Base-by-base conservation (phyloP, 345 rosid genomes). In the Litchi chinensis region DNA sequence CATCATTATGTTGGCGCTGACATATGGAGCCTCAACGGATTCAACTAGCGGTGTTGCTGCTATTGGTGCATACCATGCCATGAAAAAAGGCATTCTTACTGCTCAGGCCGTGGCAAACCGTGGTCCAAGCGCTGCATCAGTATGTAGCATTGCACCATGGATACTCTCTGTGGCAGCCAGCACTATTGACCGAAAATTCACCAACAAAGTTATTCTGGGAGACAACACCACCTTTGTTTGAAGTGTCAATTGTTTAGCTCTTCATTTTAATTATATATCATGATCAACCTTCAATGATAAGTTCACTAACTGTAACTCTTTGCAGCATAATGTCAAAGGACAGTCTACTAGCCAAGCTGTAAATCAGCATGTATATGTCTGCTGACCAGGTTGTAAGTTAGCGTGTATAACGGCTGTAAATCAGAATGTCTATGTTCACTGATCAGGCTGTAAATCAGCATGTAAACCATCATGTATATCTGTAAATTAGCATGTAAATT, bases 31-130 rank as follows among this genome's bases (percentile, higher is more conserved):
- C 4, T 0, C 76, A 10, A 0, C 0, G 0, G 73, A 21, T 0
- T 80, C 84, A 1, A 76, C 52, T 11, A 0, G 1, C 0, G 91
- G 88, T 37, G 3, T 77, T 0, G 64, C 78, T 3, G 82, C 90
- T 3, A 87, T 89, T 2, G 90, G 90, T 7, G 72, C 87, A 24
- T 91, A 84, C 65, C 93, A 89, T 43, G 91, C 95, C 7, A 83
- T 82, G 85, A 41, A 41, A 40, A 88, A 85, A 28, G 95, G 91
- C 8, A 82, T 91, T 22, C 74, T 91, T 8, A 85, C 90, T 8
- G 64, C 76, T 21, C 56, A 86, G 0, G 28, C 89, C 32, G 93
- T 84, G 0, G 89, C 88, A 22, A 90, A 90, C 41, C 0, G 0
- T 6, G 87, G 89, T 60, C 82, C 80, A 0, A 0, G 0, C 1